A percentile compares a stretch with the other conserved stretches of the same genome.
phyloP scores from a whole-genome alignment of 2,329 filamentous ascomycete genomes.

The Xylariales sp. region DNA sequence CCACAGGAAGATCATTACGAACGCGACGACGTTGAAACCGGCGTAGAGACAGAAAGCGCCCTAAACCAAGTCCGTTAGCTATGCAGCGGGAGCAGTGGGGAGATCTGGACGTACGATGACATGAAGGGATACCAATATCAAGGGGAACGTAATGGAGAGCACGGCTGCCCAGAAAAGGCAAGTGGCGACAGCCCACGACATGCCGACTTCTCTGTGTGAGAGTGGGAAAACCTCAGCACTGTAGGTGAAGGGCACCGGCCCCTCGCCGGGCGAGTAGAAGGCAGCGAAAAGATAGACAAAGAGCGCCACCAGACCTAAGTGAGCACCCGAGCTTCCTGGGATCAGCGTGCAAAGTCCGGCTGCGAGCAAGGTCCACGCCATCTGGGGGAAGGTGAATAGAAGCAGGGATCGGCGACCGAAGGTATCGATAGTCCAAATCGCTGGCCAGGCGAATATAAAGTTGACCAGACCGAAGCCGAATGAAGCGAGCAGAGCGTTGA shows the following conservation, averaged over 20 bases:
- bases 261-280: constrained; percentile 58
- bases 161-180: constrained; percentile 55
- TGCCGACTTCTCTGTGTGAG: constrained; percentile 62
- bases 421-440: constrained; percentile 63
- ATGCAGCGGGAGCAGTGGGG: too few species aligned
- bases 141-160: constrained; percentile 53
- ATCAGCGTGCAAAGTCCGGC: constrained; percentile 52
- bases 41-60: constrained; percentile 52
- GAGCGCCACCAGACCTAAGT: constrained; percentile 42
- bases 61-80: not conserved
- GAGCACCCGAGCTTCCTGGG: constrained; percentile 14
- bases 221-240: constrained; percentile 63
- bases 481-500: constrained; percentile 56
- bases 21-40: constrained; percentile 49
- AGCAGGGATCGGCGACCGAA: constrained; percentile 59
- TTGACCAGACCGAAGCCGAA: constrained; percentile 63
- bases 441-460: constrained; percentile 61
- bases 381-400: constrained; percentile 62
- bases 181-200: constrained; percentile 61
- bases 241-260: constrained; percentile 60
- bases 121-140: constrained; percentile 39
- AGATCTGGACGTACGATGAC: constrained; percentile 27
- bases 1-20: constrained; percentile 52
- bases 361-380: constrained; percentile 56
- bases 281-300: constrained; percentile 54